Conservation (phyloP, 1,284 basidiomycete species). For the Phylloboletellus chloephorus region DNA sequence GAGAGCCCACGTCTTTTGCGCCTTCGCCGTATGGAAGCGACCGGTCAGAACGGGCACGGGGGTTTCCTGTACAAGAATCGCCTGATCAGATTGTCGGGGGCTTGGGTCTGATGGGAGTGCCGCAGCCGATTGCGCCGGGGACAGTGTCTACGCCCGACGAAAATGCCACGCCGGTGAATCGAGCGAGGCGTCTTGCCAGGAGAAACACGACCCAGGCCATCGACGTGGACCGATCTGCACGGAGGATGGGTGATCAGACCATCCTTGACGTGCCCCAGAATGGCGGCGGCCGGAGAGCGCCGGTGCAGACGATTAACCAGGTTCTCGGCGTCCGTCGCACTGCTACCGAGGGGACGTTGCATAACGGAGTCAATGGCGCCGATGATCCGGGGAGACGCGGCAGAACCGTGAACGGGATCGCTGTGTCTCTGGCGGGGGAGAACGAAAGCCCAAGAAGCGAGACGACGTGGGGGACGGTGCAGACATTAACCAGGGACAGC, state of each 20-base stretch:
- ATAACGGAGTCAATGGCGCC: slow-evolving; percentile 7
- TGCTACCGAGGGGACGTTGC: slow-evolving; percentile 17
- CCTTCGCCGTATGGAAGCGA: slow-evolving; percentile 22
- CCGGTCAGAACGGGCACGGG: slow-evolving; percentile 16
- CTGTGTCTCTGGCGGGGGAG: slow-evolving; percentile 13
- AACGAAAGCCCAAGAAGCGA: slow-evolving; percentile 30
- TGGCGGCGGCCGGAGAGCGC: slow-evolving; percentile 15
- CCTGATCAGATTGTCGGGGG: slow-evolving; percentile 23
- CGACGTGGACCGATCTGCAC: slow-evolving; percentile 19
- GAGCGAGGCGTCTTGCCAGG: slow-evolving; percentile 19
- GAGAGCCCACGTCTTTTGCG: slow-evolving; percentile 10
- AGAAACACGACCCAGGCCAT: slow-evolving; percentile 25
- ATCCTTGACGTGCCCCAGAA: slow-evolving; percentile 11
- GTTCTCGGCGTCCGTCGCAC: slow-evolving; percentile 19
- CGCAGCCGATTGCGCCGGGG: slow-evolving; percentile 16
- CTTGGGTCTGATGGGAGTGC: slow-evolving; percentile 27
- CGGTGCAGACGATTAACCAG: slow-evolving; percentile 16
- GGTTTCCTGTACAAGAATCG: slow-evolving; percentile 29
- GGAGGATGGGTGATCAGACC: slow-evolving; percentile 14
- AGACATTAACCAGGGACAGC: slow-evolving; percentile 20
- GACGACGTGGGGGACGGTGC: slow-evolving; percentile 32
- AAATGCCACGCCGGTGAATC: slow-evolving; percentile 23
- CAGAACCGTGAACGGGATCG: slow-evolving; percentile 11
- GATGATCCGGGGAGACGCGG: slow-evolving; percentile 7
- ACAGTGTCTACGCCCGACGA: slow-evolving; percentile 30